phyloP scores from a whole-genome alignment of 495 filamentous ascomycete genomes.

The Barbatosphaeria neglecta region DNA sequence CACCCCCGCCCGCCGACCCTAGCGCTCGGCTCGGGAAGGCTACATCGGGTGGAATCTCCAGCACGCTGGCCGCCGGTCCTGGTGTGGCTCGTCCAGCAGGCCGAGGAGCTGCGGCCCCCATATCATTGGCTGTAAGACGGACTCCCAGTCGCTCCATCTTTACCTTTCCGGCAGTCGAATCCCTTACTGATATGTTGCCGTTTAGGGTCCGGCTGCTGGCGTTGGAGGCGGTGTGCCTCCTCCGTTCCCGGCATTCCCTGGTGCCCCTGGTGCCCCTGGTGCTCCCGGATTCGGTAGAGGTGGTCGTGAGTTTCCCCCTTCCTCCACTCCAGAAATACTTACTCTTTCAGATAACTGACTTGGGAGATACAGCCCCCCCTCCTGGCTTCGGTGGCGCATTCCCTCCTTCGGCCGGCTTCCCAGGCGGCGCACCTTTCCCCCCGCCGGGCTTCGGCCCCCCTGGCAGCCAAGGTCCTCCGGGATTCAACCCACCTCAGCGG shows the following conservation, averaged over 20 bases:
- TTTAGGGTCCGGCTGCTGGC: slow-evolving; percentile 72
- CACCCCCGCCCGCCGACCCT: slow-evolving; percentile 90
- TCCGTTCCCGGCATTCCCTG: slow-evolving; percentile 55
- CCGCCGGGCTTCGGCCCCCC: slow-evolving; percentile 39
- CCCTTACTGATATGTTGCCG: neutral
- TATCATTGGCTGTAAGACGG: slow-evolving; percentile 54
- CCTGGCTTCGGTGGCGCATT: slow-evolving; percentile 49
- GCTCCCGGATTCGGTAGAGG: slow-evolving; percentile 70
- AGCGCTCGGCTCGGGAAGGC: slow-evolving; percentile 75
- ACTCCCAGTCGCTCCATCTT: too few species aligned
- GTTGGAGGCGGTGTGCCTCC: slow-evolving; percentile 72
- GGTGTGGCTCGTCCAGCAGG: slow-evolving; percentile 89
- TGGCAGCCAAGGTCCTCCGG: slow-evolving; percentile 40
- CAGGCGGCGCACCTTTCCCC: slow-evolving; percentile 39
- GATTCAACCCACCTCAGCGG: slow-evolving; percentile 55
- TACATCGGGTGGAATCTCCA: slow-evolving; percentile 53
- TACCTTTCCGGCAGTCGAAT: too few species aligned
- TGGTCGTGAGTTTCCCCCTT: slow-evolving; percentile 45
- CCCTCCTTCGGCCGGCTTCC: slow-evolving; percentile 31
- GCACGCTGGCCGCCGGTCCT: slow-evolving; percentile 68
- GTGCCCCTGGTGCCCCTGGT: slow-evolving; percentile 49
- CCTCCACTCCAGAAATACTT: neutral
- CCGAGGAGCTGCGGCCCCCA: slow-evolving; percentile 60
- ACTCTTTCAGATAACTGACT: slow-evolving; percentile 1
- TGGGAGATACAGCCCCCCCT: slow-evolving; percentile 41